Evolutionary conservation across 1,284 basidiomycete species (phyloP).

Genomic region (Schizophyllum amplum): DNA sequence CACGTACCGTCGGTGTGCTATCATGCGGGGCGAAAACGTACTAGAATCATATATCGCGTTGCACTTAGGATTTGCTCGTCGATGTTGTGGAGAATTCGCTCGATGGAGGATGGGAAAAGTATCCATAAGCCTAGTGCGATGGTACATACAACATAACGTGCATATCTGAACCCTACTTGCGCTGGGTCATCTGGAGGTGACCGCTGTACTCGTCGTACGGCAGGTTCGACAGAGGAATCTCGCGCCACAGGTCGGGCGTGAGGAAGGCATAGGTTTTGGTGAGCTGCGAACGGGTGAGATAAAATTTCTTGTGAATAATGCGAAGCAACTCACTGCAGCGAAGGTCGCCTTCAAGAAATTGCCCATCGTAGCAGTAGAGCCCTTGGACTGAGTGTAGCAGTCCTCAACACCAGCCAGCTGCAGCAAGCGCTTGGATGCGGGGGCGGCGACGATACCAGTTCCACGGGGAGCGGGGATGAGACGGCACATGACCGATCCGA

Average conservation of each 20-base stretch:
- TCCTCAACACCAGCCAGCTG: slow-evolving; percentile 98
- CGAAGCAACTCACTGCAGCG: slow-evolving; percentile 62
- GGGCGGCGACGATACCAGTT: slow-evolving; percentile 99
- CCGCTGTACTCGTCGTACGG: slow-evolving; percentile 94
- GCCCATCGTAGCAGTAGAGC: slow-evolving; percentile 98
- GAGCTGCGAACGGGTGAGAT: slow-evolving; percentile 45
- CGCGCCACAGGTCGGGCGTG: slow-evolving; percentile 95
- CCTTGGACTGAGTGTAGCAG: slow-evolving; percentile 93
- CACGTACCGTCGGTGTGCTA: no score
- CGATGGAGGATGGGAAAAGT: neutral
- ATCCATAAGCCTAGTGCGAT: neutral
- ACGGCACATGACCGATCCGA: slow-evolving; percentile 98
- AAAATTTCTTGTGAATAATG: neutral
- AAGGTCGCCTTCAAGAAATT: slow-evolving; percentile 99
- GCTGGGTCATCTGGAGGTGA: slow-evolving; percentile 69
- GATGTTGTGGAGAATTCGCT: neutral
- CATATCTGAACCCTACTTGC: neutral
- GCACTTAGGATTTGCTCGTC: neutral
- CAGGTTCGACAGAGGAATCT: slow-evolving; percentile 84
- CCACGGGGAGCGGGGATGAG: slow-evolving; percentile 98
- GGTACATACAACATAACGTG: neutral
- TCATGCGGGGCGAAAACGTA: no score
- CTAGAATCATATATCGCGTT: neutral
- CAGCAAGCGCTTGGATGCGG: slow-evolving; percentile 91
- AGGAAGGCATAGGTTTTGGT: slow-evolving; percentile 98